Conservation (phyloP, 2,329 filamentous ascomycete species). For the Parastagonospora avenae region DNA sequence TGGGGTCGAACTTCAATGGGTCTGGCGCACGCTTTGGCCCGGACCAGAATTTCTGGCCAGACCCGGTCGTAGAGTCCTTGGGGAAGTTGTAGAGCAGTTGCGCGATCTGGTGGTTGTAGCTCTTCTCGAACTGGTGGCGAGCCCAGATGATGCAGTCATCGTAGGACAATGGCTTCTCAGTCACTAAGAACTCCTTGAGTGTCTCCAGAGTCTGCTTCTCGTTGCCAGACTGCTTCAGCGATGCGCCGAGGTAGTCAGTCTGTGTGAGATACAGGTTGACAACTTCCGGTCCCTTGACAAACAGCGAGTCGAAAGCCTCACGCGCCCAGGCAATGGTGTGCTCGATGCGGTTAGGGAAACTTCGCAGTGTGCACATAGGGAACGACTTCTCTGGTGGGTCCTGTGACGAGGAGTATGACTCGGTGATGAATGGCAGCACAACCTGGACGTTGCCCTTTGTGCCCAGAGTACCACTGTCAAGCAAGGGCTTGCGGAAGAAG, state of each 20-base stretch:
- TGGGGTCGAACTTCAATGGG: conserved; percentile 83
- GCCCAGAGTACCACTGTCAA: conserved; percentile 97
- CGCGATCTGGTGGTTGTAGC: conserved; percentile 96
- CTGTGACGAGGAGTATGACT: conserved; percentile 96
- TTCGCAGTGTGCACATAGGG: conserved; percentile 96
- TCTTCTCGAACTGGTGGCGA: conserved; percentile 89
- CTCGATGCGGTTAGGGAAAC: conserved; percentile 98
- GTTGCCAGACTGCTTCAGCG: conserved; percentile 90
- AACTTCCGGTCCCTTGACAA: conserved; percentile 90
- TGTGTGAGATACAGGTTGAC: conserved; percentile 94
- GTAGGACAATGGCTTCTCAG: conserved; percentile 87
- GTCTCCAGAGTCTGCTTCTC: conserved; percentile 93
- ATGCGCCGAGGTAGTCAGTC: conserved; percentile 84
- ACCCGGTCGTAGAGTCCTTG: conserved; percentile 87
- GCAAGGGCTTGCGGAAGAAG: conserved; percentile 95
- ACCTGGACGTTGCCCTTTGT: conserved; percentile 99
- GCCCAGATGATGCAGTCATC: conserved; percentile 98
- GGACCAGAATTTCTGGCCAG: conserved; percentile 94
- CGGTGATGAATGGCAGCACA: conserved; percentile 85
- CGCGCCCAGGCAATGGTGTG: conserved; percentile 98
- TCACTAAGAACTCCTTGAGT: conserved; percentile 86
- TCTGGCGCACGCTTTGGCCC: conserved; percentile 96
- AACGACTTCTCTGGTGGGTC: conserved; percentile 98
- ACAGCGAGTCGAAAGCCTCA: conserved; percentile 92
- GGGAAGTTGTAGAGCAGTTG: conserved; percentile 97